phyloP scores from a whole-genome alignment of 2,329 filamentous ascomycete genomes.

The Calonectria crousiana region DNA sequence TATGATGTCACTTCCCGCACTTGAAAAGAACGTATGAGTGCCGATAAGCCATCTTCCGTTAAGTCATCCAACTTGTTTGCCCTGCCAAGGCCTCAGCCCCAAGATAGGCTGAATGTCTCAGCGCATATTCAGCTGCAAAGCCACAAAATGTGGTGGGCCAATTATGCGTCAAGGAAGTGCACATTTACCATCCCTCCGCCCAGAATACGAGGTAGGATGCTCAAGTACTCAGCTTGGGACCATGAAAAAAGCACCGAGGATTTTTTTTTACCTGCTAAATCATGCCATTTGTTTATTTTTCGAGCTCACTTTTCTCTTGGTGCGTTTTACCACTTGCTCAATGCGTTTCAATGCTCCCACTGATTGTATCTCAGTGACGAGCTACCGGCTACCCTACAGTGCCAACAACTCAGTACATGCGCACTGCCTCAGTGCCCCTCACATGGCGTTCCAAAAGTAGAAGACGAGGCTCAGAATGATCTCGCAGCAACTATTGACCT shows the following conservation, averaged over 20 bases:
- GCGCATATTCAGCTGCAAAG: not conserved
- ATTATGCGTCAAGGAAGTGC: not conserved
- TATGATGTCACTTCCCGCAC: too few relatives aligned
- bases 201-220: not conserved
- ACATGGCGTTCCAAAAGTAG: not conserved
- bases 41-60: too few relatives aligned
- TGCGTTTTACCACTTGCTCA: not conserved
- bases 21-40: not conserved
- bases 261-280: not conserved
- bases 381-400: too few relatives aligned
- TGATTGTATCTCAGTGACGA: not conserved
- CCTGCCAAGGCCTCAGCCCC: not conserved
- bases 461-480: not conserved
- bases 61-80: not conserved
- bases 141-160: not conserved
- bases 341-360: not conserved
- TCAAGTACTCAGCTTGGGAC: too few relatives aligned
- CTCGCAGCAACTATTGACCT: not conserved
- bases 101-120: too few relatives aligned
- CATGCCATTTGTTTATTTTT: not conserved
- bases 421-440: not conserved
- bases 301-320: not conserved
- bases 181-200: too few relatives aligned
- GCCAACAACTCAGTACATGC: not conserved
- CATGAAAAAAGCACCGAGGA: not conserved